phyloP scores from a whole-genome alignment of 1,284 basidiomycete species.

The Volvariella surrecta region DNA sequence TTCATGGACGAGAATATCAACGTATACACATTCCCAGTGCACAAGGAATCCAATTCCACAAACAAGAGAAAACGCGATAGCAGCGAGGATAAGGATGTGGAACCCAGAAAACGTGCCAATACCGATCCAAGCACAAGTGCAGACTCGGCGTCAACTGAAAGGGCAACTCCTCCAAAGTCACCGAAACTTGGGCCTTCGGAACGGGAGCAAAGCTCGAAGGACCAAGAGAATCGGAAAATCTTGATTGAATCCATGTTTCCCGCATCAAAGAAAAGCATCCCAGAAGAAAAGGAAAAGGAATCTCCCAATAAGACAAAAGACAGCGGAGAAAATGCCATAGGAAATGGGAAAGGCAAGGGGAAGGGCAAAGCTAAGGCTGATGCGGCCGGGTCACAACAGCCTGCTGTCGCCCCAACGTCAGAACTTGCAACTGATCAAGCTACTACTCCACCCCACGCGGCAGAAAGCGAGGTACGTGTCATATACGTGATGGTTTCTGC shows the following conservation, averaged over 20 bases:
- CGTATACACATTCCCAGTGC: slow-evolving; percentile 53
- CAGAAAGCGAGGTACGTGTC: background rate
- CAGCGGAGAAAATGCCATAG: slow-evolving; percentile 5
- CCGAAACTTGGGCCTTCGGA: too few relatives aligned
- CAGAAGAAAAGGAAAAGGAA: too few relatives aligned
- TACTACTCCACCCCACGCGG: background rate
- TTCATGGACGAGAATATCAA: slow-evolving; percentile 59
- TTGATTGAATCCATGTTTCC: slow-evolving; percentile 55
- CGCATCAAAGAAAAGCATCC: slow-evolving; percentile 15
- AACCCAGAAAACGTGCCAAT: too few relatives aligned
- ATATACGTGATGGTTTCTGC: background rate
- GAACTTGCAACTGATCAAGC: too few relatives aligned
- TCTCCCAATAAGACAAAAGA: too few relatives aligned
- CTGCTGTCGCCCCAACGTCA: too few relatives aligned
- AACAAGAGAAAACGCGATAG: too few relatives aligned
- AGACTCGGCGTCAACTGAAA: slow-evolving; percentile 4
- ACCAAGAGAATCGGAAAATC: slow-evolving; percentile 42
- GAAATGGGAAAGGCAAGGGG: slow-evolving; percentile 10
- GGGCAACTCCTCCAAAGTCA: too few relatives aligned
- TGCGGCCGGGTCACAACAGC: too few relatives aligned
- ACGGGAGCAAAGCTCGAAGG: too few relatives aligned
- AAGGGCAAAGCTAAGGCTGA: slow-evolving; percentile 8
- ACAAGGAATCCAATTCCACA: too few relatives aligned
- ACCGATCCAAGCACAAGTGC: slow-evolving; percentile 3
- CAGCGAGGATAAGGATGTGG: too few relatives aligned